Base-by-base conservation (phyloP, 208 protist genomes). In the Trypanosomatidae sp. region DNA sequence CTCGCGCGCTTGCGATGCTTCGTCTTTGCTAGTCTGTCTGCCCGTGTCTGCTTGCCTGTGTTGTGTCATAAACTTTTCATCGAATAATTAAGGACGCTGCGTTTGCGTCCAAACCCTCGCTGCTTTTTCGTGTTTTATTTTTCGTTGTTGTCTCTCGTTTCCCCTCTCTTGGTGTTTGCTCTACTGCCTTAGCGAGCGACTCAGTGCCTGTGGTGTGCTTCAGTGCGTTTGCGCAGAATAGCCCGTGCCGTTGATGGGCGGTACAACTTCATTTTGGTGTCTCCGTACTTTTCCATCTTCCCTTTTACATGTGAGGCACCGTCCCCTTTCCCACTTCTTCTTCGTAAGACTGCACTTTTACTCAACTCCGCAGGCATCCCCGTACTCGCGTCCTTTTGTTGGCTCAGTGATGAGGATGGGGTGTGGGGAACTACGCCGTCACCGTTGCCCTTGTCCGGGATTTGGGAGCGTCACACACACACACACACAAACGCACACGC, bases 1-100 rank as follows among this genome's bases (percentile, higher is more conserved):
- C 53, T 66, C 41, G 47, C 33, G 33, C 53, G 53, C 19, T 65
- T 74, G 67, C 46, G 33, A 28, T 30, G 50, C 36, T 41, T 17
- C n/a, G 25, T 22, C 36, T 15, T 15, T n/a, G 28, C 22, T 17
- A 43, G 22, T 12, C 22, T 44, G 30, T 46, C 65, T 44, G 0
- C 15, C 30, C 58, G 12, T 41, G 3, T 58, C n/a, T 19, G 62
- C 50, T 13, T 15, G 60, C 28, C 8, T 66, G 36, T 44, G 44
- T 39, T 13, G 62, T 30, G 15, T 52, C 17, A 8, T 33, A 25
- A 19, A 22, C 25, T 28, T 53, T 52, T 17, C 25, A 53, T 68
- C 25, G 41, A 22, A 22, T 66, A 28, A 36, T 13, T 52, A 68
- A 68, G 44, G 39, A 19, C 39, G 33, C n/a, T 62, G 59, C 22